These are phyloP conservation scores for Termitomyces sp. DNA, from an alignment of 1,284 basidiomycete genomes.

Conservation along the genomic window DNA sequence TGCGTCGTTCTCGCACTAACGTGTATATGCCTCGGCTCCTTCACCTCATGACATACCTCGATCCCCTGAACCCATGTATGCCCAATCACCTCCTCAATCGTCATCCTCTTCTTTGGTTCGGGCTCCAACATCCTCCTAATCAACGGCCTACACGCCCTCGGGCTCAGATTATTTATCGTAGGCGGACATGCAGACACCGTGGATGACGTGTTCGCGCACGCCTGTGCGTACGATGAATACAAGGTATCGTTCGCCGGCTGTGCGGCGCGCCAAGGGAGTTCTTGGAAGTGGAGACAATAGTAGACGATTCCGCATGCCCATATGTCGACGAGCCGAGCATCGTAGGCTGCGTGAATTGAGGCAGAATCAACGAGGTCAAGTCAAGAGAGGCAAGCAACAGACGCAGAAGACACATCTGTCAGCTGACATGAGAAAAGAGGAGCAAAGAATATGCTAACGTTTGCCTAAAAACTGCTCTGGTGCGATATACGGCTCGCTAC, in stretches of 20 bases:
- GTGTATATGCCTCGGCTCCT: slow-evolving; percentile 64
- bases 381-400: slow-evolving; percentile 11
- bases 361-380: slow-evolving; percentile 3
- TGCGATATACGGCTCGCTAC: slow-evolving; percentile 97
- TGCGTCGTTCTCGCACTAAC: slow-evolving; percentile 51
- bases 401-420: slow-evolving; percentile 27
- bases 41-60: slow-evolving; percentile 65
- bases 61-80: slow-evolving; percentile 82
- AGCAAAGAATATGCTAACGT: slow-evolving; percentile 56
- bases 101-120: slow-evolving; percentile 75
- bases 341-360: slow-evolving; percentile 69
- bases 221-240: slow-evolving; percentile 78
- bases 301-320: slow-evolving; percentile 98
- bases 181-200: slow-evolving; percentile 49
- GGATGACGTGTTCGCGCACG: slow-evolving; percentile 45
- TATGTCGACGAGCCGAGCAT: slow-evolving; percentile 94
- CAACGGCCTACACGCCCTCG: slow-evolving; percentile 79
- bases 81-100: slow-evolving; percentile 81
- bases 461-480: slow-evolving; percentile 96
- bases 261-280: slow-evolving; percentile 95
- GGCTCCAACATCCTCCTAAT: slow-evolving; percentile 96
- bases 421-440: slow-evolving; percentile 21
- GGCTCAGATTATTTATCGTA: slow-evolving; percentile 86
- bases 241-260: slow-evolving; percentile 75
- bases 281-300: slow-evolving; percentile 97